Percentiles rank a stretch among this genome's conserved stretches.
These are phyloP conservation scores for Mycena rebaudengoi DNA, from an alignment of 768 basidiomycete species.

Conservation along the genomic window DNA sequence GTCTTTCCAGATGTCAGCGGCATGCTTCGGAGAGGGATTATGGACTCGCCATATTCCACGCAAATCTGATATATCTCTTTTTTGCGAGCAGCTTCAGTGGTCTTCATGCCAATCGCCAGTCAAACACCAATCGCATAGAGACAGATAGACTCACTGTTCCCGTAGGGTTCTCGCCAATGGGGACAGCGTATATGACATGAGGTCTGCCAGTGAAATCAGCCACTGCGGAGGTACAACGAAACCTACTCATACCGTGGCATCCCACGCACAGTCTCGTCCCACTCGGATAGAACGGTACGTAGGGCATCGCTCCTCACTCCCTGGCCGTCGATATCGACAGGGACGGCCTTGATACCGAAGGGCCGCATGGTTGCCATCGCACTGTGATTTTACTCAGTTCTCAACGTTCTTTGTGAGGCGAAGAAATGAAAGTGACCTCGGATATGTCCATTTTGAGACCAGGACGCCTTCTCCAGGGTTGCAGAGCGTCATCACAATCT, in stretches of 20 bases:
- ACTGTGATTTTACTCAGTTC: too few relatives aligned
- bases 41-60: conserved; percentile 71
- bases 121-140: background rate
- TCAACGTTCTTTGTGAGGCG: too few relatives aligned
- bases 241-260: conserved; percentile 56
- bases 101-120: conserved; percentile 44
- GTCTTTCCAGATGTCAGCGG: background rate
- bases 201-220: conserved; percentile 53
- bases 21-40: background rate
- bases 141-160: conserved; percentile 60
- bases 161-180: conserved; percentile 87
- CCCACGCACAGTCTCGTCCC: conserved; percentile 68
- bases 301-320: conserved; percentile 75
- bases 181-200: conserved; percentile 77
- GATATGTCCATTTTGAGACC: conserved; percentile 80
- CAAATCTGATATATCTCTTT: conserved; percentile 84
- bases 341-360: conserved; percentile 53
- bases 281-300: conserved; percentile 64
- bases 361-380: conserved; percentile 48
- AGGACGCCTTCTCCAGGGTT: conserved; percentile 71
- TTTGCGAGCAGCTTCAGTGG: conserved; percentile 70
- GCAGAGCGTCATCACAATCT: conserved; percentile 65
- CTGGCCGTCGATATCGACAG: conserved; percentile 72
- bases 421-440: conserved; percentile 45
- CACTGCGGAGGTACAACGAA: background rate